phyloP scores from a whole-genome alignment of 257 asterid species.

The Ophiorrhiza pumila region DNA sequence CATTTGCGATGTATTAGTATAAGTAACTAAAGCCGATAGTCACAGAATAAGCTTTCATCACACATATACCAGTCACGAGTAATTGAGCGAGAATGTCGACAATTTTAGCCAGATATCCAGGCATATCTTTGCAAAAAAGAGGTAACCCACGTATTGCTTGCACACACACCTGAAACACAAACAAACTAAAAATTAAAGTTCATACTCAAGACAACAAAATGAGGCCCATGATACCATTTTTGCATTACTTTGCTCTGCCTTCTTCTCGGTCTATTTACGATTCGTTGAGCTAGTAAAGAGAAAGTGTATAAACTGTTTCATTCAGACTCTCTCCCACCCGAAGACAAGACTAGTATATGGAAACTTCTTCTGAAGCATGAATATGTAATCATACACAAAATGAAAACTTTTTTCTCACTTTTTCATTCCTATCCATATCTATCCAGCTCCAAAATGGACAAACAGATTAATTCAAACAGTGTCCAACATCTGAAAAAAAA shows the following conservation, averaged over 20 bases:
- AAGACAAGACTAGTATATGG: neutral
- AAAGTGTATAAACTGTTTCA: neutral
- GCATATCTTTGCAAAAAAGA: constrained; percentile 90
- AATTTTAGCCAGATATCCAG: constrained; percentile 72
- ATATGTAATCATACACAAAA: neutral
- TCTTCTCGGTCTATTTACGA: too few species aligned
- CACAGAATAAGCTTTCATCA: constrained; percentile 4
- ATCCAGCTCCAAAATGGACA: neutral
- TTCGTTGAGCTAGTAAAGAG: neutral
- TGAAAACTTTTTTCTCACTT: neutral
- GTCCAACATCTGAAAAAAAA: neutral
- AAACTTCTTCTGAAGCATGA: neutral
- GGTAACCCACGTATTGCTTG: constrained; percentile 97
- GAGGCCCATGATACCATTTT: too few species aligned
- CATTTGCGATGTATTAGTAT: constrained; percentile 12
- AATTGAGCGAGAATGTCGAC: constrained; percentile 78
- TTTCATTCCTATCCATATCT: neutral
- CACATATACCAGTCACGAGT: constrained; percentile 63
- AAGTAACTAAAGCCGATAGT: constrained; percentile 13
- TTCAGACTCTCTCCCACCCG: neutral
- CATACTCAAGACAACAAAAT: neutral
- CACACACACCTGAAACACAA: constrained; percentile 67
- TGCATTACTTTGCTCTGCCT: neutral
- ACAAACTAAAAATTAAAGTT: constrained; percentile 10
- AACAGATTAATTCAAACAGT: neutral